Conservation (phyloP, 495 filamentous ascomycete genomes). For the Lineolata rhizophorae region DNA sequence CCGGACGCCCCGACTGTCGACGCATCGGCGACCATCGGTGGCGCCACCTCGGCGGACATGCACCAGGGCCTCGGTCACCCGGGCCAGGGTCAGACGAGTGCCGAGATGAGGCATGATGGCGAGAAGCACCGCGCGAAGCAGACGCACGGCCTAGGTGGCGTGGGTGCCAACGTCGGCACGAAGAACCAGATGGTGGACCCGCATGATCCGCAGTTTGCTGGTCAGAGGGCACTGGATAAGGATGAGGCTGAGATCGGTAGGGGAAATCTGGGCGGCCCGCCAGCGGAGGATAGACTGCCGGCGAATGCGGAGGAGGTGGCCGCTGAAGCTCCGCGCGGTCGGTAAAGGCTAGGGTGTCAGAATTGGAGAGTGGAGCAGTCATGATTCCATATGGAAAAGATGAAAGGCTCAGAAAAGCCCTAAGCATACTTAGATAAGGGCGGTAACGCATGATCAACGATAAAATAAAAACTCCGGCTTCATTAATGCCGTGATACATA, state of each 20-base stretch:
- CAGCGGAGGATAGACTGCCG: conserved; percentile 25
- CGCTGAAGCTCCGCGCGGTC: conserved; percentile 11
- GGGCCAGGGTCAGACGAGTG: conserved; percentile 33
- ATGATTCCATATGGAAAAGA: too few species aligned
- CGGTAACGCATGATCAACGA: too few species aligned
- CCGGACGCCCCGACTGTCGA: conserved; percentile 12
- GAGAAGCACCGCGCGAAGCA: conserved; percentile 26
- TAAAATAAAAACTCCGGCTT: too few species aligned
- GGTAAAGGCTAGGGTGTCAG: not conserved
- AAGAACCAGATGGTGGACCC: conserved; percentile 4
- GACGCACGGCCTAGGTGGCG: conserved; percentile 28
- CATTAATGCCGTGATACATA: too few species aligned
- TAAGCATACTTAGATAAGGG: too few species aligned
- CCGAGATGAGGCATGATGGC: conserved; percentile 34
- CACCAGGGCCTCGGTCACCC: conserved; percentile 39
- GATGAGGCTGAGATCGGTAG: conserved; percentile 19
- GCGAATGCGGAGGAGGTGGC: conserved; percentile 26
- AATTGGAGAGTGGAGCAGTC: too few species aligned
- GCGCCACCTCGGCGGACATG: conserved; percentile 40
- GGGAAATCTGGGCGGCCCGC: conserved; percentile 14
- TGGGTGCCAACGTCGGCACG: conserved; percentile 17
- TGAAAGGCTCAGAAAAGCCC: too few species aligned
- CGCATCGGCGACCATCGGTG: conserved; percentile 32
- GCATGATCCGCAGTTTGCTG: conserved; percentile 8
- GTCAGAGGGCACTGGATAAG: conserved; percentile 19